Evolutionary conservation across 78 protist genomes (phyloP), one percentile per base, ranked within the genome.

Genomic region (Dictyostelium citrinum): DNA sequence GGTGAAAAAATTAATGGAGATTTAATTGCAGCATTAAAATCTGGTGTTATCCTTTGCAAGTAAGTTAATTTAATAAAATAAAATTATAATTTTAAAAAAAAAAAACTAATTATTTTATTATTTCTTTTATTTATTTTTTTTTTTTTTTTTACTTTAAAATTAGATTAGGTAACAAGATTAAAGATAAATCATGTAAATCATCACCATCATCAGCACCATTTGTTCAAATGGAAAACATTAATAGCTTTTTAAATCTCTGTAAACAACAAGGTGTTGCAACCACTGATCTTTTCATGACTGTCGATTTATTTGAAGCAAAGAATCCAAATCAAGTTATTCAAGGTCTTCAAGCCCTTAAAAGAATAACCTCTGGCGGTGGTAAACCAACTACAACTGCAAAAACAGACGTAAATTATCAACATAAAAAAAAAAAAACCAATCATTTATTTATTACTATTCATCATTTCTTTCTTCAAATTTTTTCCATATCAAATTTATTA

Each of bases 161-260:
- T 64, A 86, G 92, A 58, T 86, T 86, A 24, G 92, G 60, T 11
- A 95, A 94, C 45, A 95, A 95, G 55, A 82, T 90, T 76, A 90
- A 80, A 79, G 84, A 20, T n/a, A n/a, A n/a, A n/a, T 90, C 95
- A 79, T 71, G 90, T 31, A 90, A 74, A 70, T 43, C 82, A 29
- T 37, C 80, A 58, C 74, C 76, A 68, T 58, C 84, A 35, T 6
- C 64, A 31, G 81, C 91, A n/a, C 96, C 97, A 77, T 96, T 96
- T 33, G 41, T 96, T 33, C 95, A 93, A 51, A 96, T 96, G 97
- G 97, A 96, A 72, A 96, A 96, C 80, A 91, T 96, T 22, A 84
- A 75, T 43, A 45, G 17, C 14, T 96, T 68, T 35, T 55, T 96
- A 24, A 55, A 82, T 35, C 85, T 88, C 31, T 71, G 95, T 41